Base-by-base conservation (phyloP, 2,329 filamentous ascomycete species). In the Venturiaceae sp. region DNA sequence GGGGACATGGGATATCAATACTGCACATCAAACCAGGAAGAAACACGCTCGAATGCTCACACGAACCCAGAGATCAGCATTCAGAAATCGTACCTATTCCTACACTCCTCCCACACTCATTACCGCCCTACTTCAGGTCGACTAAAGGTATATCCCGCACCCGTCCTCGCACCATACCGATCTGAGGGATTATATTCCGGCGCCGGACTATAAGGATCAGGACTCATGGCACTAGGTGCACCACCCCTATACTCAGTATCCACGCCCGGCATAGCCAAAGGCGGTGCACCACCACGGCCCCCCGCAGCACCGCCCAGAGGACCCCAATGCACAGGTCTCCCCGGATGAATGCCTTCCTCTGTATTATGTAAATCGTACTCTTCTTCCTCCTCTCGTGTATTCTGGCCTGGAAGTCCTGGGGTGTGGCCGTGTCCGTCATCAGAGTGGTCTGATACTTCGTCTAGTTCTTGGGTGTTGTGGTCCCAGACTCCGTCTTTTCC, bases 301-400 rank as follows among this genome's bases (percentile, higher is more conserved):
- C 21, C 37, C 9, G 13, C 55, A 6, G 44, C 28, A 5, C 32
- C 26, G 23, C 58, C 57, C 16, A 47, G 53, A n/a, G 32, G 47
- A 41, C 69, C 71, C 69, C 70, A 74, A 56, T 71, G 72, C 28
- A 72, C 58, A 11, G 71, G 71, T 5, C 72, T 58, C 1, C 72
- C 72, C 0, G 73, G 73, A 60, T 75, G 73, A 53, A 67, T 62
- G 6, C 70, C 70, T 23, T 71, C 69, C 16, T 74, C 69, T 19
- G 70, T 71, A n/a, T 73, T 69, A 21, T 36, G 28, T 16, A 44
- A 26, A 28, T 16, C 39, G n/a, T n/a, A n/a, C n/a, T 34, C 19
- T 53, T 34, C 46, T 16, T 75, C 74, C 58, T 77, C 74, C 62
- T 81, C 78, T 55, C 79, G 74, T 53, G 78, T 74, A 36, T 72